These are phyloP conservation scores for Salix exigua DNA, from an alignment of 345 rosid genomes.

Conservation along the genomic window DNA sequence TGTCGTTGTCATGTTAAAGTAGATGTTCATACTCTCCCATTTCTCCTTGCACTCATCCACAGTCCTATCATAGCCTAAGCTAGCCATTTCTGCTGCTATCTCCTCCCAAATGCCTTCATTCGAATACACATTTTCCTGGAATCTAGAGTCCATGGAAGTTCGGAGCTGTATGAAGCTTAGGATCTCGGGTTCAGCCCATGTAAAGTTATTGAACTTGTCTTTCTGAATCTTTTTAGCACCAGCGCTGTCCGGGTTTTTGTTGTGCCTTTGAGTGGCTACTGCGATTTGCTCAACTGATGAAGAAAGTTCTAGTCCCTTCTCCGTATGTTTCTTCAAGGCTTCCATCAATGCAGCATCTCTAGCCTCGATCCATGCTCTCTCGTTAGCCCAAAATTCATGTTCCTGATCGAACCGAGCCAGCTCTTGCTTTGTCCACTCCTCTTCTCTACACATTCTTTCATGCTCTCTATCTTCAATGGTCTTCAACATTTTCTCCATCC, in stretches of 20 bases:
- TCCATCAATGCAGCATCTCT: slow-evolving; percentile 47
- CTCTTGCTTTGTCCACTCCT: slow-evolving; percentile 54
- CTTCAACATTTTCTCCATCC: slow-evolving; percentile 63
- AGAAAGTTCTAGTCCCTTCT: slow-evolving; percentile 10
- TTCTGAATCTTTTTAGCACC: slow-evolving; percentile 1
- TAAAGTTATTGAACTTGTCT: neutral
- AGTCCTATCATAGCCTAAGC: slow-evolving; percentile 36
- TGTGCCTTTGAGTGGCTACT: neutral
- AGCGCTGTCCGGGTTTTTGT: neutral
- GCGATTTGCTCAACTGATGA: slow-evolving; percentile 5
- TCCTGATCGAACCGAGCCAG: slow-evolving; percentile 36
- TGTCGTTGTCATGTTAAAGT: slow-evolving; percentile 27
- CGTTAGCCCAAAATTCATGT: slow-evolving; percentile 49
- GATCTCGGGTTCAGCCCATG: slow-evolving; percentile 45
- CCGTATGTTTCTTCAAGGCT: slow-evolving; percentile 33
- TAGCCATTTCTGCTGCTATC: slow-evolving; percentile 39
- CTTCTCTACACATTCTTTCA: slow-evolving; percentile 41
- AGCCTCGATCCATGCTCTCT: slow-evolving; percentile 51
- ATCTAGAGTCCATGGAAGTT: slow-evolving; percentile 33
- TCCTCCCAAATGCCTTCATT: slow-evolving; percentile 39
- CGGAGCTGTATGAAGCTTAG: slow-evolving; percentile 36
- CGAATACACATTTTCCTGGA: slow-evolving; percentile 29
- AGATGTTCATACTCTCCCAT: slow-evolving; percentile 41
- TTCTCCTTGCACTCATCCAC: slow-evolving; percentile 37
- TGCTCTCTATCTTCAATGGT: slow-evolving; percentile 46